A percentile compares a stretch with the other conserved stretches of the same genome.
Conservation (phyloP, 768 basidiomycete genomes). For the Fomitopsis pulvina region DNA sequence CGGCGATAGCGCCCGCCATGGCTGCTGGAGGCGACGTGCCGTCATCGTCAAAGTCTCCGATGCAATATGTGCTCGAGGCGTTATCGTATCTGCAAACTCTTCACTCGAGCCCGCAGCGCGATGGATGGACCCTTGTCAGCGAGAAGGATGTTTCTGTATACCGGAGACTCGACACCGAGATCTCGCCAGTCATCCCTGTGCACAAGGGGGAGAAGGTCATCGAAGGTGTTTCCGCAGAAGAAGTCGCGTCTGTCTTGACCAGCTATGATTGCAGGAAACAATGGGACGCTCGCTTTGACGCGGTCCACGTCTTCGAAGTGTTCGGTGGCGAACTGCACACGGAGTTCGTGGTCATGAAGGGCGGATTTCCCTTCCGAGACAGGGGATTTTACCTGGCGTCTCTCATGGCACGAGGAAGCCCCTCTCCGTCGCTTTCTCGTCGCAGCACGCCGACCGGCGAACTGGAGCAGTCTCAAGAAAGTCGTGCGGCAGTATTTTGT, state of each 20-base stretch:
- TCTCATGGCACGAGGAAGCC: slow-evolving; percentile 50
- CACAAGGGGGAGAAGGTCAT: slow-evolving; percentile 88
- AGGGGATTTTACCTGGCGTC: slow-evolving; percentile 80
- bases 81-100: slow-evolving; percentile 74
- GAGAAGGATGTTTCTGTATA: slow-evolving; percentile 75
- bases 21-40: slow-evolving; percentile 36
- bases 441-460: slow-evolving; percentile 31
- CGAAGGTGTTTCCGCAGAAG: slow-evolving; percentile 90
- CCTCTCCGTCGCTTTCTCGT: slow-evolving; percentile 31
- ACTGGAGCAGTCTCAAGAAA: slow-evolving; percentile 29
- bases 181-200: slow-evolving; percentile 77
- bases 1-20: slow-evolving; percentile 60
- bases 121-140: slow-evolving; percentile 71
- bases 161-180: slow-evolving; percentile 65
- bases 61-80: slow-evolving; percentile 80
- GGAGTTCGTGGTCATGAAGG: slow-evolving; percentile 63
- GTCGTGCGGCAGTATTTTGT: slow-evolving; percentile 66
- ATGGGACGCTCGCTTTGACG: slow-evolving; percentile 86
- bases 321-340: slow-evolving; percentile 74
- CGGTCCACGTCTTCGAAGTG: slow-evolving; percentile 60
- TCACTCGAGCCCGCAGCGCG: slow-evolving; percentile 44
- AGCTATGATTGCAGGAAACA: slow-evolving; percentile 65
- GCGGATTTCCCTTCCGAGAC: slow-evolving; percentile 86
- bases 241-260: slow-evolving; percentile 68
- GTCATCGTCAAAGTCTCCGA: slow-evolving; percentile 56